Evolutionary conservation across 805 yeast species (phyloP).

Genomic region (Sporopachydermia lactativora): DNA sequence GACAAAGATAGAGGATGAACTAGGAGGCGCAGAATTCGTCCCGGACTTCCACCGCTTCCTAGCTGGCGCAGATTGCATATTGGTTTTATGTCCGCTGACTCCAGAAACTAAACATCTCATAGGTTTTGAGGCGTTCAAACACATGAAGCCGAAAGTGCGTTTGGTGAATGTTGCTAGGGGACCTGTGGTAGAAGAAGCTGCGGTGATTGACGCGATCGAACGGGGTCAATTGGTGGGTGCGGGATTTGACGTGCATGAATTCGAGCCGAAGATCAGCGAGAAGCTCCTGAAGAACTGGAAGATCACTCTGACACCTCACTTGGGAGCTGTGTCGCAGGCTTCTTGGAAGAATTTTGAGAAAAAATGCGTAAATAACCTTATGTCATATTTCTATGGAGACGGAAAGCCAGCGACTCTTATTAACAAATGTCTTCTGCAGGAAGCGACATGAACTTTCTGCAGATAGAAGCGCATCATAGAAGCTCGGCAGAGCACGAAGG

Average conservation of each 20-base stretch:
- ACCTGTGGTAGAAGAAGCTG: slow-evolving; percentile 26
- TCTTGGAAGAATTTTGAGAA: slow-evolving; percentile 25
- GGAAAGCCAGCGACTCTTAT: slow-evolving; percentile 20
- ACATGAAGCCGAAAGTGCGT: slow-evolving; percentile 17
- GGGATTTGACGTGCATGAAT: slow-evolving; percentile 29
- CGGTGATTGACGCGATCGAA: slow-evolving; percentile 25
- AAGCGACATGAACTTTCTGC: no score
- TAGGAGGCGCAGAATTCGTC: slow-evolving; percentile 18
- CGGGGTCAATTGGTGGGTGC: slow-evolving; percentile 28
- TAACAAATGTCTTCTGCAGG: slow-evolving; percentile 12
- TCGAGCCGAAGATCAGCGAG: slow-evolving; percentile 25
- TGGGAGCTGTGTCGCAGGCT: slow-evolving; percentile 23
- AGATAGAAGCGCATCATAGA: no score
- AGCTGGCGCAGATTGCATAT: slow-evolving; percentile 19
- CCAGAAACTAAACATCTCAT: slow-evolving; percentile 25
- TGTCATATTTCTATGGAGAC: slow-evolving; percentile 23
- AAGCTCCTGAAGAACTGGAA: slow-evolving; percentile 21
- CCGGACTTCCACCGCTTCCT: slow-evolving; percentile 15
- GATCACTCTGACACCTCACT: slow-evolving; percentile 24
- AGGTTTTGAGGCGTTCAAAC: slow-evolving; percentile 18
- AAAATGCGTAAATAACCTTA: slow-evolving; percentile 23
- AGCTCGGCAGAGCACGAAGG: no score
- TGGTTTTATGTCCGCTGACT: slow-evolving; percentile 26
- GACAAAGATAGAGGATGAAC: slow-evolving; percentile 16
- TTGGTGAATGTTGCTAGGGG: slow-evolving; percentile 27